phyloP scores from a whole-genome alignment of 257 asterid genomes.

The Solanum appendiculatum region DNA sequence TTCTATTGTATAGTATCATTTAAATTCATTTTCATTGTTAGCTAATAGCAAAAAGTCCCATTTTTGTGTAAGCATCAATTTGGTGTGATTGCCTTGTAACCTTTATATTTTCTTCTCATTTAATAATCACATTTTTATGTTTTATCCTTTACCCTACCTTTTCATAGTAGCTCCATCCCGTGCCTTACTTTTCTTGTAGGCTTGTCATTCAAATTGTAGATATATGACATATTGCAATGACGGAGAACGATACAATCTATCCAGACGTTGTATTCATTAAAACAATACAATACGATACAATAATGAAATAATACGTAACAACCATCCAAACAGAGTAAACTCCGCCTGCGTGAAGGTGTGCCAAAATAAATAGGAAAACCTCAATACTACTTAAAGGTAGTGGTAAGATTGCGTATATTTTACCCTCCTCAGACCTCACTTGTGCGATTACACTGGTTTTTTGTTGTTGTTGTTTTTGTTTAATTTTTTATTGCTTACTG shows the following conservation, averaged over 20 bases:
- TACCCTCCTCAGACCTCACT: background rate
- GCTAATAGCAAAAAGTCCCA: background rate
- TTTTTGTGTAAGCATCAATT: background rate
- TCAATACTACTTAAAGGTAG: background rate
- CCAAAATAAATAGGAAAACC: background rate
- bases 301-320: too few species aligned
- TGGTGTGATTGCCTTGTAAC: background rate
- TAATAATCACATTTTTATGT: background rate
- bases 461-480: background rate
- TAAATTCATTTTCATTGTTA: background rate
- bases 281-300: background rate
- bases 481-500: background rate
- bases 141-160: background rate
- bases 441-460: background rate
- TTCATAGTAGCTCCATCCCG: background rate
- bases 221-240: too few species aligned
- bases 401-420: background rate
- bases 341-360: background rate
- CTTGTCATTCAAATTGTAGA: too few species aligned
- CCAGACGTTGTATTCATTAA: too few species aligned
- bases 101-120: background rate
- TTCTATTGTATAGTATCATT: background rate
- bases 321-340: background rate
- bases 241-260: background rate
- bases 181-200: background rate